phyloP scores from a whole-genome alignment of 139 green algal species.

The Picochlorum sp. region DNA sequence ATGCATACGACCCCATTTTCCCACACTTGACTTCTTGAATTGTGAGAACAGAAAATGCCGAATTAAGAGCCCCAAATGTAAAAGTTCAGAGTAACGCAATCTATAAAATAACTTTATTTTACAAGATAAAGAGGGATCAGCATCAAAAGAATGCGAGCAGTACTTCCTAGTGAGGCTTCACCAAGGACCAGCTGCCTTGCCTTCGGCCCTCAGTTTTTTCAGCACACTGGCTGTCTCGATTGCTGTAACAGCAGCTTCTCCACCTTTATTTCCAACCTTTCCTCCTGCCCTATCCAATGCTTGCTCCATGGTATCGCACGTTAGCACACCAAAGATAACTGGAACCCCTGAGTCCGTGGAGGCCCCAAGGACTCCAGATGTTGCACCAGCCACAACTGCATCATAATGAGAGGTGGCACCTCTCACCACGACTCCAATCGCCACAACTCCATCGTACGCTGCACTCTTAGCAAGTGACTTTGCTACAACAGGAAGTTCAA shows the following conservation, averaged over 20 bases:
- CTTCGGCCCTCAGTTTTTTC: constrained; percentile 27
- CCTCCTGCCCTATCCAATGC: constrained; percentile 87
- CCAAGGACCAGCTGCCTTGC: constrained; percentile 37
- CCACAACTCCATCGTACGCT: constrained; percentile 80
- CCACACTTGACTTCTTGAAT: too few relatives aligned
- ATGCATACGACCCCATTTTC: too few relatives aligned
- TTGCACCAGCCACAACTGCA: constrained; percentile 74
- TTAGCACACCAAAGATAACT: constrained; percentile 91
- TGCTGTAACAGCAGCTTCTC: constrained; percentile 74
- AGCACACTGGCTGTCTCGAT: constrained; percentile 80
- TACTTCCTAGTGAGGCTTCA: not conserved
- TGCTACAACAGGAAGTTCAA: constrained; percentile 88
- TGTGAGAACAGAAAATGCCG: too few relatives aligned
- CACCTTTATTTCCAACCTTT: constrained; percentile 95
- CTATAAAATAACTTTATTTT: too few relatives aligned
- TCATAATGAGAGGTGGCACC: constrained; percentile 95
- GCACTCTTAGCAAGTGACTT: constrained; percentile 79
- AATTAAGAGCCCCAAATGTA: too few relatives aligned
- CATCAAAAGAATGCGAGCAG: not conserved
- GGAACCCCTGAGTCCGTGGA: constrained; percentile 64
- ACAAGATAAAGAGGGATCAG: too few relatives aligned
- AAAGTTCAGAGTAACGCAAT: too few relatives aligned
- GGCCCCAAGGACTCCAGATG: constrained; percentile 63
- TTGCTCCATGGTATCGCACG: constrained; percentile 89
- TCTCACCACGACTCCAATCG: constrained; percentile 84